Evolutionary conservation across 495 filamentous ascomycete species (phyloP), one percentile per base, ranked within the genome.

Genomic region (Margaritispora aquatica): DNA sequence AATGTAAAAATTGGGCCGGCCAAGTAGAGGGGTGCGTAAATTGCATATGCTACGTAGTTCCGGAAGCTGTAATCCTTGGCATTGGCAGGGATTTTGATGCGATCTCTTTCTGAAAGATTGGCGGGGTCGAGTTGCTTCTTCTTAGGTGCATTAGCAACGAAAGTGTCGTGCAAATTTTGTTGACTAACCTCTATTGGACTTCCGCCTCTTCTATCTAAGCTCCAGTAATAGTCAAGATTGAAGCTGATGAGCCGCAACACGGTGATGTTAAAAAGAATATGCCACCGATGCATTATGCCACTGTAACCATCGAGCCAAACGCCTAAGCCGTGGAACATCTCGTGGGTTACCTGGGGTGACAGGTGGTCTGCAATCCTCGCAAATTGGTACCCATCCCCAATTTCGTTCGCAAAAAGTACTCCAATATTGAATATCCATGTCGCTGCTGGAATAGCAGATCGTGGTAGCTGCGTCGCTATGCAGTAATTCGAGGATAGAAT

Each of bases 211-310:
- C 80, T 79, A 64, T 89, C 81, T 0, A 89, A 72, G 62, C 90
- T 92, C 94, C 95, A 99, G 72, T 93, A 89, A 73, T 96, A 91
- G 69, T 99, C 94, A 66, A 99, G 74, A 70, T 97, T 97, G 81
- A 96, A 99, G 71, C 91, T 96, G 59, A 99, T 90, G 44, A 97
- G 75, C 22, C 94, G 84, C 41, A 99, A 75, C 5, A 96, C 81
- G n/a, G 94, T 97, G 60, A 99, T 83, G 64, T 97, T 99, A 80
- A 99, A 99, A 13, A 94, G 80, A 31, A 99, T 84, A 69, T 96
- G 89, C 94, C 94, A 99, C 59, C 92, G 80, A 1, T 87, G 77
- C 67, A 92, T 84, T 21, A 99, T 71, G 5, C 94, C 94, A 13
- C 92, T 86, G 62, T 88, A 83, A 41, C 74, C 75, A 71, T 97